phyloP scores from a whole-genome alignment of 805 yeast genomes.

The Saccharomycopsis sp. region DNA sequence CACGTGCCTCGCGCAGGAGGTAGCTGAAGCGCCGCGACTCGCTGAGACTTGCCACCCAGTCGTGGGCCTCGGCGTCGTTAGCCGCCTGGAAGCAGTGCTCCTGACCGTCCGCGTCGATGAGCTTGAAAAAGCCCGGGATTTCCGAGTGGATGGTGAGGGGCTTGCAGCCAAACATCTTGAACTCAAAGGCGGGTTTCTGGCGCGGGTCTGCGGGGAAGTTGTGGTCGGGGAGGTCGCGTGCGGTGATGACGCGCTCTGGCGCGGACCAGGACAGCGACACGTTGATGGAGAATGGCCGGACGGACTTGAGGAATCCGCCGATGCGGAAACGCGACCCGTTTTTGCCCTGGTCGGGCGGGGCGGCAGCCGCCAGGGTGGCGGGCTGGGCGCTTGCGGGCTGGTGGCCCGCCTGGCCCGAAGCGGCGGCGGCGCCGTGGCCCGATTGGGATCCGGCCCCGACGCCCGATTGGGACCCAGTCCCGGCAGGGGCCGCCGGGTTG shows the following conservation, averaged over 20 bases:
- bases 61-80: constrained; percentile 53
- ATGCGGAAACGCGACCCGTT: constrained; percentile 39
- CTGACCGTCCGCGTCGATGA: constrained; percentile 39
- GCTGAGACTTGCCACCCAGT: constrained; percentile 55
- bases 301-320: constrained; percentile 50
- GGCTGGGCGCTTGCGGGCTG: too few relatives aligned
- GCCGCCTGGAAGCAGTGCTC: constrained; percentile 65
- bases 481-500: background rate
- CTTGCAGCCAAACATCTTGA: constrained; percentile 38
- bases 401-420: too few relatives aligned
- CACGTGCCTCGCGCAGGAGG: constrained; percentile 34
- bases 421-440: too few relatives aligned
- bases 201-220: constrained; percentile 31
- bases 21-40: constrained; percentile 37
- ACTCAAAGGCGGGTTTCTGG: constrained; percentile 43
- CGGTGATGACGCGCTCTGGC: constrained; percentile 42
- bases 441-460: too few relatives aligned
- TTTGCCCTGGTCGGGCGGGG: too few relatives aligned
- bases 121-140: constrained; percentile 36
- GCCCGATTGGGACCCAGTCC: too few relatives aligned
- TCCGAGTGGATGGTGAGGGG: constrained; percentile 33
- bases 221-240: constrained; percentile 54
- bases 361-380: too few relatives aligned
- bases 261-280: constrained; percentile 33
- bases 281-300: constrained; percentile 56